Conservation (phyloP, 2,329 filamentous ascomycete species). For the Uncinocarpus reesii region DNA sequence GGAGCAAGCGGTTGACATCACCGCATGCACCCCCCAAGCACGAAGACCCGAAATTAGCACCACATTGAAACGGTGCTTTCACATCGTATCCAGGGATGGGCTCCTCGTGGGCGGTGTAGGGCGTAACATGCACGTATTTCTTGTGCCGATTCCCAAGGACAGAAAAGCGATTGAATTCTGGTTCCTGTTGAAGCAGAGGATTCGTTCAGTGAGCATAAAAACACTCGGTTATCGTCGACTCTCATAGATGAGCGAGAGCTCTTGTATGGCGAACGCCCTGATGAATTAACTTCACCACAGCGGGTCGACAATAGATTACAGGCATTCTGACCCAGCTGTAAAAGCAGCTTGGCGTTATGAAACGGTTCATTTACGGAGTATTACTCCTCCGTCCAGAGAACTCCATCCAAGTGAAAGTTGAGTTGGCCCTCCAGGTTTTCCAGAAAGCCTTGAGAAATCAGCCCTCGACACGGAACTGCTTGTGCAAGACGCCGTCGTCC, state of each 20-base stretch:
- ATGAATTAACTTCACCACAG: neutral
- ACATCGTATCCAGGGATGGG: constrained; percentile 4
- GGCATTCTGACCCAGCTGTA: neutral
- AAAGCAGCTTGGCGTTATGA: constrained; percentile 1
- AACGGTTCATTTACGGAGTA: neutral
- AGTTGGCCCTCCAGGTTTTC: neutral
- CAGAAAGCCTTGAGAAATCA: constrained; percentile 10
- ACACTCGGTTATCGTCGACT: no score
- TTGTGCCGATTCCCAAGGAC: no score
- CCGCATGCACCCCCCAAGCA: neutral
- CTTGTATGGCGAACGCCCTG: no score
- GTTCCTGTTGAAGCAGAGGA: no score
- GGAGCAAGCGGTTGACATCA: constrained; percentile 6
- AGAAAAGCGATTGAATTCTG: no score
- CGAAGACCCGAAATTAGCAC: constrained; percentile 5
- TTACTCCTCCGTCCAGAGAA: no score
- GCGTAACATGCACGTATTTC: neutral
- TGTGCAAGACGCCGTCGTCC: no score
- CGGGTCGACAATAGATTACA: no score
- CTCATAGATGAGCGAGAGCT: no score
- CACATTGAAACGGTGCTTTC: constrained; percentile 7
- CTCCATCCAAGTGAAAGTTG: no score
- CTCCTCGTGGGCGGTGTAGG: constrained; percentile 10
- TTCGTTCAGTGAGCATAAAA: no score
- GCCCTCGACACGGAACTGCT: constrained; percentile 4